phyloP scores from a whole-genome alignment of 805 yeast genomes.

The Saccharomycopsis sp. region DNA sequence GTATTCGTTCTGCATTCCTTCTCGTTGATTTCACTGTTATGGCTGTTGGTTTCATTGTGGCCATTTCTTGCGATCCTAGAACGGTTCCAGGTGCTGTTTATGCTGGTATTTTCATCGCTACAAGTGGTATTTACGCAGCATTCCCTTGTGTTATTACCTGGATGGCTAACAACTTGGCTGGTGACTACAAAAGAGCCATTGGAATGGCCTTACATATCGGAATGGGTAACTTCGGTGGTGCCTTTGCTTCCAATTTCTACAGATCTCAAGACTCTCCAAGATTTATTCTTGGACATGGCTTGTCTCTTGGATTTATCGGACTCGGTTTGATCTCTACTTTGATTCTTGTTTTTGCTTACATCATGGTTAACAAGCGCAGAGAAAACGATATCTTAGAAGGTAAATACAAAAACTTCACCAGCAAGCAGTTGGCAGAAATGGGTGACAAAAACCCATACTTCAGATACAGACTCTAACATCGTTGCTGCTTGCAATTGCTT shows the following conservation, averaged over 20 bases:
- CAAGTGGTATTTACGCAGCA: slow-evolving; percentile 29
- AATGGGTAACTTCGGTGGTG: slow-evolving; percentile 34
- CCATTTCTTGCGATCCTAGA: slow-evolving; percentile 26
- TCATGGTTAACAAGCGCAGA: slow-evolving; percentile 25
- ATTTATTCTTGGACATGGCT: slow-evolving; percentile 30
- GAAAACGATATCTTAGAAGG: slow-evolving; percentile 29
- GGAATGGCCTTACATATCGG: slow-evolving; percentile 37
- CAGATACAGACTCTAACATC: slow-evolving; percentile 25
- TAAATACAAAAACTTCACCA: slow-evolving; percentile 27
- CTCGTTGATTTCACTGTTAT: slow-evolving; percentile 25
- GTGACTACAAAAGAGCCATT: slow-evolving; percentile 33
- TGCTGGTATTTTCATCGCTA: slow-evolving; percentile 30
- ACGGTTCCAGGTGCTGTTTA: slow-evolving; percentile 27
- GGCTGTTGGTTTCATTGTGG: slow-evolving; percentile 31
- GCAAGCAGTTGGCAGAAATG: slow-evolving; percentile 30
- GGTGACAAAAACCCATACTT: slow-evolving; percentile 40
- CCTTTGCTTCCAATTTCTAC: slow-evolving; percentile 32
- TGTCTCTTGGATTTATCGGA: slow-evolving; percentile 30
- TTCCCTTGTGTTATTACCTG: slow-evolving; percentile 32
- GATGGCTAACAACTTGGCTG: slow-evolving; percentile 34
- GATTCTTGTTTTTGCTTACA: slow-evolving; percentile 25
- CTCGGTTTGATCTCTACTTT: slow-evolving; percentile 28
- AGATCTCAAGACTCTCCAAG: slow-evolving; percentile 25
- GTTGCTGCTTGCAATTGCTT: no score
- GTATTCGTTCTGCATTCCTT: slow-evolving; percentile 30